Conservation (phyloP, 1,139 yeast species). For the Debaryomycetaceae sp. region DNA sequence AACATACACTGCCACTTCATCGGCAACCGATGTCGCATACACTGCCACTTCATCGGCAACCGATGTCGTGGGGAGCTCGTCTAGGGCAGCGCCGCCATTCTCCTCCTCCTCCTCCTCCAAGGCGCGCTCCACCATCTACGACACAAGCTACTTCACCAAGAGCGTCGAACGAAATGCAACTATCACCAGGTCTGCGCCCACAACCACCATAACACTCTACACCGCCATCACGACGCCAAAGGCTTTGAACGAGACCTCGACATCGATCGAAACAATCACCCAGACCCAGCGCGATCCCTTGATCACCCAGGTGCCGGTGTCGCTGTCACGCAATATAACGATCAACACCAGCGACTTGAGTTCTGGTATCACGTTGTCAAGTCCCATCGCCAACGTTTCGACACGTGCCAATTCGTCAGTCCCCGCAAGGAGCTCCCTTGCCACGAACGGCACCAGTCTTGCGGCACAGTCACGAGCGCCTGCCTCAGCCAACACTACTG, state of each 20-base stretch:
- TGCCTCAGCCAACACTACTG: no score
- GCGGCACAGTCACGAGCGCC: neutral
- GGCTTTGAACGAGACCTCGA: conserved; percentile 16
- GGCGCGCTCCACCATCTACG: conserved; percentile 10
- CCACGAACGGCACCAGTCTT: neutral
- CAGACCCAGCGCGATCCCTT: conserved; percentile 26
- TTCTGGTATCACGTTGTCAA: conserved; percentile 3
- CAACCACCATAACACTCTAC: conserved; percentile 25
- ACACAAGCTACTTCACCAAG: conserved; percentile 14
- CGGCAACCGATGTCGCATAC: conserved; percentile 1
- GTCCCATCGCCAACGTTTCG: no score
- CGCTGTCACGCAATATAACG: conserved; percentile 12
- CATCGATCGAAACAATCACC: conserved; percentile 17
- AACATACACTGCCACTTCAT: conserved; percentile 10
- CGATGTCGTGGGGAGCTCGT: neutral
- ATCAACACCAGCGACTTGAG: conserved; percentile 8
- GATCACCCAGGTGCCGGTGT: conserved; percentile 18
- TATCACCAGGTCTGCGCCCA: conserved; percentile 16
- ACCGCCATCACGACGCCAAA: conserved; percentile 21
- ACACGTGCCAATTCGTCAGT: no score
- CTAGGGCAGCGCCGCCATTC: conserved; percentile 4
- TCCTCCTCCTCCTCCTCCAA: conserved; percentile 4
- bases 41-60: neutral
- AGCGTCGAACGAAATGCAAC: conserved; percentile 11
- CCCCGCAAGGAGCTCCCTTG: neutral